These are phyloP conservation scores for Chlorella variabilis DNA, from an alignment of 163 green algal genomes.

Conservation along the genomic window DNA sequence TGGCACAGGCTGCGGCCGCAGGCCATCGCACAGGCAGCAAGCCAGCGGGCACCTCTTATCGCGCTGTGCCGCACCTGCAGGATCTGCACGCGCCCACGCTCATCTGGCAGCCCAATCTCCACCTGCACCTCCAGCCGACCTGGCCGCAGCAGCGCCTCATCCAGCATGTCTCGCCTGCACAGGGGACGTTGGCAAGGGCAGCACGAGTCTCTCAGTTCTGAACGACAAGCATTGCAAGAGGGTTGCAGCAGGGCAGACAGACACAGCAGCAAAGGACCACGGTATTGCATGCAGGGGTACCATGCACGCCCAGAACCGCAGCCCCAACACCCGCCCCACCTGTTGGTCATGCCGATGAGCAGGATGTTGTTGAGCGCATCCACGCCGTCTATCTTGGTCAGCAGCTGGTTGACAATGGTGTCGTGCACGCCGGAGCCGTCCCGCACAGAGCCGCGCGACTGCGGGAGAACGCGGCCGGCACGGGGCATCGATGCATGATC, in stretches of 20 bases:
- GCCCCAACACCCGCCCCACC: slow-evolving; percentile 36
- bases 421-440: slow-evolving; percentile 95
- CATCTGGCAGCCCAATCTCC: slow-evolving; percentile 98
- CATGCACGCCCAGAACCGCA: neutral
- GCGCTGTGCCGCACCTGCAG: slow-evolving; percentile 64
- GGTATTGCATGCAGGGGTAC: neutral
- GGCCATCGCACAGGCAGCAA: no score
- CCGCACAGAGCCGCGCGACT: slow-evolving; percentile 77
- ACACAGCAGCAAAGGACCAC: neutral
- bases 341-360: slow-evolving; percentile 97
- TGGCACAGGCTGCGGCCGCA: no score
- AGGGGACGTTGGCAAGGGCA: neutral
- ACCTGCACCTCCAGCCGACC: slow-evolving; percentile 98
- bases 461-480: no score
- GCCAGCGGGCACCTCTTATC: no score
- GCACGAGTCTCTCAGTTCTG: neutral
- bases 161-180: slow-evolving; percentile 89
- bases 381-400: slow-evolving; percentile 99
- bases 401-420: slow-evolving; percentile 99
- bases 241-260: neutral
- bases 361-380: slow-evolving; percentile 99
- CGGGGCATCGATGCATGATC: no score
- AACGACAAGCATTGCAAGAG: neutral
- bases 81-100: slow-evolving; percentile 95
- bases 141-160: slow-evolving; percentile 96